A percentile compares a stretch with the other conserved stretches of the same genome.
phyloP scores from a whole-genome alignment of 2,329 filamentous ascomycete genomes.

The Xylaria digitata region DNA sequence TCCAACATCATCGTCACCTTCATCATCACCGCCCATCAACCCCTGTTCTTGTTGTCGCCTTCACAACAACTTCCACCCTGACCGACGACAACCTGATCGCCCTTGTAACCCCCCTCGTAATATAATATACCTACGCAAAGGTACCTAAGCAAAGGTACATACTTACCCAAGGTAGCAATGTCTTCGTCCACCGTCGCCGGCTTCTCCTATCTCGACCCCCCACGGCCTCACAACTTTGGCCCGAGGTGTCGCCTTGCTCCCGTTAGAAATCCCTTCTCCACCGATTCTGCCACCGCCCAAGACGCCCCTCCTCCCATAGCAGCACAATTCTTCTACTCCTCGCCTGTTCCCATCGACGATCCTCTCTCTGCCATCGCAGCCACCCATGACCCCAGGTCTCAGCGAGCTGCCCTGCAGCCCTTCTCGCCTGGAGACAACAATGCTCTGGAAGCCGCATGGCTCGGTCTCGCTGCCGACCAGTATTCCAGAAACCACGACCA shows the following conservation, averaged over 20 bases:
- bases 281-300: slow-evolving; percentile 52
- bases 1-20: slow-evolving; percentile 17
- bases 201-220: slow-evolving; percentile 40
- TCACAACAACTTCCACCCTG: slow-evolving; percentile 26
- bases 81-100: slow-evolving; percentile 1
- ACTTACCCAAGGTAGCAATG: slow-evolving; percentile 39
- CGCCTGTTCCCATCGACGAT: slow-evolving; percentile 85
- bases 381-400: slow-evolving; percentile 61
- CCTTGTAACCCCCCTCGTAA: no score
- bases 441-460: slow-evolving; percentile 82
- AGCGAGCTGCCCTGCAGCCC: slow-evolving; percentile 74
- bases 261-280: slow-evolving; percentile 53
- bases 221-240: slow-evolving; percentile 66
- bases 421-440: slow-evolving; percentile 84
- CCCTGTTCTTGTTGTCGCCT: slow-evolving; percentile 5
- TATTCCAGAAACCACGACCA: slow-evolving; percentile 61
- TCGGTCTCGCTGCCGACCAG: slow-evolving; percentile 64
- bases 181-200: slow-evolving; percentile 38
- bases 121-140: no score
- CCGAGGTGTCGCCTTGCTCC: slow-evolving; percentile 68
- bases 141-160: no score
- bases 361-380: slow-evolving; percentile 74
- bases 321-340: slow-evolving; percentile 87
- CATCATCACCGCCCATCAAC: slow-evolving; percentile 3
- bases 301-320: slow-evolving; percentile 69